Percentiles rank a stretch among this genome's conserved stretches.
Conservation (phyloP, 2,329 filamentous ascomycete species). For the Fusarium fujikuroi region DNA sequence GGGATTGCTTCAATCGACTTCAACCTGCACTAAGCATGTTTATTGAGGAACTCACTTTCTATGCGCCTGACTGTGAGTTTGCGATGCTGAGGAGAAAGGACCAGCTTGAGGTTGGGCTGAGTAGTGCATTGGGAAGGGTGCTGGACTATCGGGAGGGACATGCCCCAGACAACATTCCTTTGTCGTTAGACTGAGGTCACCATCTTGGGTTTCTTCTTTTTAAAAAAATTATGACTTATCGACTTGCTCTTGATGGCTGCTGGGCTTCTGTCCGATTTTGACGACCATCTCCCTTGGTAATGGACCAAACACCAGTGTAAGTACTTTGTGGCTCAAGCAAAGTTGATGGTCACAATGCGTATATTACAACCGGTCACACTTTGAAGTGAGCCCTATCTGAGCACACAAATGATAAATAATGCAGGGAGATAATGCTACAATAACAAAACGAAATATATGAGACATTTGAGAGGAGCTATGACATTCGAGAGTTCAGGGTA, state of each 20-base stretch:
- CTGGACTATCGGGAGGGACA: neutral
- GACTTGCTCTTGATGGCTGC: neutral
- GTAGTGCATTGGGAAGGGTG: neutral
- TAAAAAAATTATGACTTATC: neutral
- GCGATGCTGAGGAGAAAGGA: conserved; percentile 22
- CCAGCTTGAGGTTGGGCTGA: conserved; percentile 12
- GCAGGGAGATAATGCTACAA: neutral
- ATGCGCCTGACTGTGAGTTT: conserved; percentile 6
- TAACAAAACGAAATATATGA: neutral
- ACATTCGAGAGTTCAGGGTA: no score
- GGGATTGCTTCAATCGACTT: conserved; percentile 19
- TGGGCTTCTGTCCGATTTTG: neutral
- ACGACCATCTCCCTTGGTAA: neutral
- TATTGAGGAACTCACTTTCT: conserved; percentile 2
- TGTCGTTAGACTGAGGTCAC: conserved; percentile 19
- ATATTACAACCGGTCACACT: neutral
- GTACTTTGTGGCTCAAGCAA: conserved; percentile 7
- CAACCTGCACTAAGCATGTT: conserved; percentile 3
- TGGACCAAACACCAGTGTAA: neutral
- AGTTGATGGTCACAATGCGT: conserved; percentile 8
- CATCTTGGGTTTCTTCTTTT: neutral
- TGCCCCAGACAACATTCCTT: conserved; percentile 20
- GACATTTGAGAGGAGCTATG: neutral
- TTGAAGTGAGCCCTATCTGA: conserved; percentile 16
- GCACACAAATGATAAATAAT: neutral